Evolutionary conservation across 495 filamentous ascomycete genomes (phyloP), one percentile per base, ranked within the genome.

Genomic region (Penicillium samsonianum): DNA sequence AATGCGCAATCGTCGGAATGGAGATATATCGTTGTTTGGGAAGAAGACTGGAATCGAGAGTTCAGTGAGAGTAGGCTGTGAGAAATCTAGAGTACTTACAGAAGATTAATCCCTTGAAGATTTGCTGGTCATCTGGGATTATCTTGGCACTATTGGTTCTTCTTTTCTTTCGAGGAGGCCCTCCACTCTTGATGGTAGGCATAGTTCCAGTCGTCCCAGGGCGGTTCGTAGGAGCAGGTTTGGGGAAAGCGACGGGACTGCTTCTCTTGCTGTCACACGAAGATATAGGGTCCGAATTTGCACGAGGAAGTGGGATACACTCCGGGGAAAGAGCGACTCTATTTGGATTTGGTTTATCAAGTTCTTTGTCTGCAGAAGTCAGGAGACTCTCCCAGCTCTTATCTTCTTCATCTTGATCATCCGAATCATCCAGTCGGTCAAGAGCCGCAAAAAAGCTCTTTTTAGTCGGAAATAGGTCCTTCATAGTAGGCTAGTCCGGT

Each of bases 1-100:
- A 41, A 96, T 93, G 26, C 89, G 85, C 25, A 87, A 63, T 52
- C 81, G 82, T 20, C 93, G 82, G 2, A 82, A 72, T 2, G 81
- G 82, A 17, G 85, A 81, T 40, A 87, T 78, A 60, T 92, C 86
- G 59, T 89, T 85, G 56, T 92, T 89, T 0, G 91, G 94, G 23
- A 94, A 81, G 69, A 96, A 98, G 62, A 82, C 84, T 87, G 38
- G 3, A 57, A 44, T 10, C 8, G 10, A 37, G n/a, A 26, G 3
- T 33, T 67, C 16, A 66, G 56, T 42, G 22, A 47, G n/a, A 47
- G 3, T 10, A 1, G 16, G 12, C 3, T 17, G 20, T 52, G 35
- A 5, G 9, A 17, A 4, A 9, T 14, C 5, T 26, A 4, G n/a
- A 41, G 2, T 10, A 70, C 77, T 57, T 48, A 82, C 79, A 91